Evolutionary conservation across 495 filamentous ascomycete species (phyloP), one percentile per base, ranked within the genome.

Genomic region (Podospora comata): DNA sequence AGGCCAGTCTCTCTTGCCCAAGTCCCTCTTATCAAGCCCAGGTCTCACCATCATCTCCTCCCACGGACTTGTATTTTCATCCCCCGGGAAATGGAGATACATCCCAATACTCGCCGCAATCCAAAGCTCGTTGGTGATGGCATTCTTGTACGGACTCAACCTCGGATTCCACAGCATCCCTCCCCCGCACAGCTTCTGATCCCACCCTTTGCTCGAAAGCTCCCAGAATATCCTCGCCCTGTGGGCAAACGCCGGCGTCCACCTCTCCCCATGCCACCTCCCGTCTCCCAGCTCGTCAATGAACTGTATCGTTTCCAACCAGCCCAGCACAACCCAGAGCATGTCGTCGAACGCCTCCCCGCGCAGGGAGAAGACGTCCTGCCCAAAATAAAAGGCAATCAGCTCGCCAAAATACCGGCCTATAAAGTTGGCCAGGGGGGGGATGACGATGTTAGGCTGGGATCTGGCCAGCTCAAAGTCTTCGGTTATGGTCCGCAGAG

Each of bases 91-190:
- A 75, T 95, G 86, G 3, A 96, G 85, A 75, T 96, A 99, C 95
- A 99, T 98, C 23, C 82, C 85, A 59, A 96, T 86, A 60, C 89
- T 93, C 0, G 92, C 92, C 0, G 93, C 81, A 65, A 97, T 92
- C 74, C 83, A 98, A 9, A 97, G 85, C 75, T 98, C 88, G 75
- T 99, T 99, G 34, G 95, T 99, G 70, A 99, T 94, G 66, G 95
- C 93, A 73, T 99, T 99, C 77, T 98, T 99, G 79, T 99, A 97
- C 0, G 94, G 93, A 23, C 80, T 77, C 55, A 96, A 79, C 62
- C 87, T 85, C 5, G 92, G 95, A 61, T 88, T 95, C 95, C 95
- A 99, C 62, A 89, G 82, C 93, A 99, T 97, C 3, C 95, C 95
- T 18, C 95, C 95, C 15, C 85, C 86, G 71, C 95, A 97, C 2